Base-by-base conservation (phyloP, 73 alveolate species). In the Paramecium primaurelia region DNA sequence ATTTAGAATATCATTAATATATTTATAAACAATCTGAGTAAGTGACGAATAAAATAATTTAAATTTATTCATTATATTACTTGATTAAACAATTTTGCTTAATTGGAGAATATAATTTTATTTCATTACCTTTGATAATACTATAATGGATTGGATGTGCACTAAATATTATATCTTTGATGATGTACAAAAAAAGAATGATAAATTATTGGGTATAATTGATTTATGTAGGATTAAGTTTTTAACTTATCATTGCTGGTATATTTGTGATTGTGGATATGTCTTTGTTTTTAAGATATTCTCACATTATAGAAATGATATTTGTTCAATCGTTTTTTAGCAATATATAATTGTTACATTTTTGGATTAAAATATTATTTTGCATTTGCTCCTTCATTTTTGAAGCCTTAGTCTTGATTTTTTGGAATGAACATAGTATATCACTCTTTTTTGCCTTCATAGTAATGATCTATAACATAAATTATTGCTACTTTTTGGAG, bases 71-170 rank as follows among this genome's bases (percentile, higher is more conserved):
- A 30, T 10, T 73, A 6, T 73, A 73, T 73, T 73, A 73, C 40
- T 0, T 73, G 2, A 37, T 73, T 5, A 73, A 73, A 73, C 26
- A 73, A 20, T 73, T 73, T 73, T 37, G 68, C n/a, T 73, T 37
- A 28, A 64, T 64, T 64, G 84, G 84, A 14, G 84, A 64, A 64
- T 64, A 64, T 64, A 28, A 64, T 64, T 0, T 16, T 14, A 64
- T 64, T 64, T 42, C 84, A 32, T 64, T 64, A 64, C 84, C 51
- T 11, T 64, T 64, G 28, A 64, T 64, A 10, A 64, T 64, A 14
- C 12, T 64, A 32, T 64, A 64, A 64, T 64, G 84, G 84, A 64
- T 64, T 64, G 84, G 84, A 64, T 64, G 51, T 6, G 9, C 84
- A 26, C 28, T 32, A 25, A 64, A 64, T 64, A 28, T 64, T 11